These are phyloP conservation scores for Musa acuminata DNA, from an alignment of 176 grass and related monocot genomes.

Conservation along the genomic window DNA sequence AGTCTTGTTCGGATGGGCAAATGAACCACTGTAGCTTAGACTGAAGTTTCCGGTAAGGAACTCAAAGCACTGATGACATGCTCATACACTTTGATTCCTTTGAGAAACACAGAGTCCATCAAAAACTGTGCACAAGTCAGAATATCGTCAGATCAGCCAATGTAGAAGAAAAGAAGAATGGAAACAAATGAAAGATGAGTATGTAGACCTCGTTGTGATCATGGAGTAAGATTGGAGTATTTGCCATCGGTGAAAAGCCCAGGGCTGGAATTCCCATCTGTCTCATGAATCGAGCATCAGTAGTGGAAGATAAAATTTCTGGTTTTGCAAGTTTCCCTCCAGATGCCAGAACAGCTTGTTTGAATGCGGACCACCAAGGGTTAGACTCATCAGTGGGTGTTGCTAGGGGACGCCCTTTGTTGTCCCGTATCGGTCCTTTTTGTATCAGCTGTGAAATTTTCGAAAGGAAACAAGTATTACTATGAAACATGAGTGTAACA, in stretches of 20 bases:
- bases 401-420: constrained; percentile 31
- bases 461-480: not conserved
- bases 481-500: not conserved
- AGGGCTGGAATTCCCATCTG: constrained; percentile 68
- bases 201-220: constrained; percentile 67
- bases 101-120: constrained; percentile 70
- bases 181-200: constrained; percentile 2
- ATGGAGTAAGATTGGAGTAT: constrained; percentile 81
- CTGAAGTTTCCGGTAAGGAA: constrained; percentile 32
- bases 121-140: constrained; percentile 46
- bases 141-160: not conserved
- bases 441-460: constrained; percentile 32
- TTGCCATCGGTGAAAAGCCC: constrained; percentile 85
- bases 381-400: constrained; percentile 79
- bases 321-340: constrained; percentile 67
- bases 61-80: constrained; percentile 63
- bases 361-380: constrained; percentile 67
- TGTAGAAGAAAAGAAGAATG: not conserved
- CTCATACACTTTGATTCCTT: constrained; percentile 79
- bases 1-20: too few species aligned
- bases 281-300: constrained; percentile 73
- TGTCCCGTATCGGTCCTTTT: constrained; percentile 44
- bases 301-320: constrained; percentile 73
- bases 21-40: not conserved
- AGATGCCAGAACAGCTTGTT: constrained; percentile 47